phyloP scores from a whole-genome alignment of 1,284 basidiomycete species.

The Ganoderma lingzhi region DNA sequence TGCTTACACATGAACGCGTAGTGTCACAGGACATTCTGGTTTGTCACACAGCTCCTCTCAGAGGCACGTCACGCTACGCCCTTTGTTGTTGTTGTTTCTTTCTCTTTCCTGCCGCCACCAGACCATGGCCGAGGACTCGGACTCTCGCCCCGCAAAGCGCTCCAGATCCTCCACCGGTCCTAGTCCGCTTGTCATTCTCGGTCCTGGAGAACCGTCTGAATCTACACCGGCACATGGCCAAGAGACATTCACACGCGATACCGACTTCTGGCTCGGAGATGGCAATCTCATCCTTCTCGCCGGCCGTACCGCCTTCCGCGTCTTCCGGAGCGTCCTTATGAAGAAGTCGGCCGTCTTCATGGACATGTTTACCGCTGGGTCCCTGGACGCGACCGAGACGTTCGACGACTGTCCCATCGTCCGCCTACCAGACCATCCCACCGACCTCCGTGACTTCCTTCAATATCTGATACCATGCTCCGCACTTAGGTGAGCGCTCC shows the following conservation, averaged over 20 bases:
- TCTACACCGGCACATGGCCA: background rate
- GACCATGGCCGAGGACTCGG: background rate
- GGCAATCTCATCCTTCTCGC: slow-evolving; percentile 36
- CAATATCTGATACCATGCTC: background rate
- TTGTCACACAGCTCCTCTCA: background rate
- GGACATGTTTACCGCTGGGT: background rate
- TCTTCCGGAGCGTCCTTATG: slow-evolving; percentile 30
- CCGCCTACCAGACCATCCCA: background rate
- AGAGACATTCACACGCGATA: background rate
- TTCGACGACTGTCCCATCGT: background rate
- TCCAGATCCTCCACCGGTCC: background rate
- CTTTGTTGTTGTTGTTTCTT: background rate
- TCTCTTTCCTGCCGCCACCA: background rate
- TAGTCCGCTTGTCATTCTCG: background rate
- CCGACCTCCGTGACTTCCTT: background rate
- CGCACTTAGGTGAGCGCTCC: background rate
- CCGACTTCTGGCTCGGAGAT: slow-evolving; percentile 33
- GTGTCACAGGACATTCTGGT: background rate
- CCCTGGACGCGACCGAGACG: background rate
- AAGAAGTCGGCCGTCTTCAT: slow-evolving; percentile 21
- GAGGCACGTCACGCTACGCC: background rate
- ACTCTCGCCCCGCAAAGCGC: background rate
- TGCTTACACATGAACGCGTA: background rate
- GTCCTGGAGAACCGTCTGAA: background rate
- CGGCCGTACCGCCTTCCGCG: slow-evolving; percentile 25